Percentiles rank a stretch among this genome's conserved stretches.
Conservation (phyloP, 768 basidiomycete genomes). For the Rhodotorula diobovata region DNA sequence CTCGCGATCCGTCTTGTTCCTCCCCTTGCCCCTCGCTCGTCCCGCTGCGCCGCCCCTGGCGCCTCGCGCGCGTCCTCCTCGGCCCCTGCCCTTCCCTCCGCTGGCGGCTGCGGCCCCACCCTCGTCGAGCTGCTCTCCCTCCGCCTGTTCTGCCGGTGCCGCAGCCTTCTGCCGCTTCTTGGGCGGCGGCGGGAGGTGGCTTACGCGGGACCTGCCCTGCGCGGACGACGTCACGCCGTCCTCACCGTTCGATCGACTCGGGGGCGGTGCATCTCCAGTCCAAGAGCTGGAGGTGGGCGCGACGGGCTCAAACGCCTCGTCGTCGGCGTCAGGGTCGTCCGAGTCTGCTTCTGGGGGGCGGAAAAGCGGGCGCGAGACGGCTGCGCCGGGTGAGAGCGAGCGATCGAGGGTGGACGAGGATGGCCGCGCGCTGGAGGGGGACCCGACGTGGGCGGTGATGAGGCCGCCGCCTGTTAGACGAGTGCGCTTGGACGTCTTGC, state of each 20-base stretch:
- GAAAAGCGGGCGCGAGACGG: slow-evolving; percentile 6
- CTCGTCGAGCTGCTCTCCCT: neutral
- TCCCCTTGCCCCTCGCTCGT: slow-evolving; percentile 15
- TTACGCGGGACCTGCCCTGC: neutral
- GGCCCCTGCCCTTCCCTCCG: slow-evolving; percentile 23
- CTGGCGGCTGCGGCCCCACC: slow-evolving; percentile 48
- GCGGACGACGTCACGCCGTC: neutral
- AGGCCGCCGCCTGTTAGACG: slow-evolving; percentile 15
- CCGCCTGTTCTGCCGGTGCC: neutral
- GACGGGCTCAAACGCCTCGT: slow-evolving; percentile 3
- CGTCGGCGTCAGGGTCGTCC: neutral
- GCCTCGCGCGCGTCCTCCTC: too few species aligned
- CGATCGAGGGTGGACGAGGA: neutral
- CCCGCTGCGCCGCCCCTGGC: slow-evolving; percentile 15
- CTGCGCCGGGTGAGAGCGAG: neutral
- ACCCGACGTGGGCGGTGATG: neutral
- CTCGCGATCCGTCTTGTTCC: slow-evolving; percentile 32
- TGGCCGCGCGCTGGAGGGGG: neutral
- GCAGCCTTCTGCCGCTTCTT: slow-evolving; percentile 18
- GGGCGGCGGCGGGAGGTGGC: slow-evolving; percentile 24
- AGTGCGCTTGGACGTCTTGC: neutral
- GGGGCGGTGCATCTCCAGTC: neutral
- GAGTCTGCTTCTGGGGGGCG: neutral
- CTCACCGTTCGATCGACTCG: neutral
- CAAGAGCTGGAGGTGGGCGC: neutral